Conservation (phyloP, 352 stramenopile genomes). For the Phytophthora cryptogea region DNA sequence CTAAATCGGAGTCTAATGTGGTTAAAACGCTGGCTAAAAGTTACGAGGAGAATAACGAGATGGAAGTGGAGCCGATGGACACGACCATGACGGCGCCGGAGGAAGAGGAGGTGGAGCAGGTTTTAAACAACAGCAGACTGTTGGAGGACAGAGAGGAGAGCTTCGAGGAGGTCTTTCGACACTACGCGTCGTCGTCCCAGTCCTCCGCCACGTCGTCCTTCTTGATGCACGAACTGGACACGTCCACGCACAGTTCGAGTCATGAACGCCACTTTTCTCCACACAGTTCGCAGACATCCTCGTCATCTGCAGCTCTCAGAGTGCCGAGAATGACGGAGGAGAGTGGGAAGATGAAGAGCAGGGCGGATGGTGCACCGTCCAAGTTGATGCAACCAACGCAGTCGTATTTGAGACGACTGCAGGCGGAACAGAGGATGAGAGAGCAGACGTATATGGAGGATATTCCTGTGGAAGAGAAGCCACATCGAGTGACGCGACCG, state of each 20-base stretch:
- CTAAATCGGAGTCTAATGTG: background rate
- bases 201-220: constrained; percentile 52
- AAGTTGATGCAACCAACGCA: constrained; percentile 74
- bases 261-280: constrained; percentile 32
- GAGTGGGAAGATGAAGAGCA: constrained; percentile 11
- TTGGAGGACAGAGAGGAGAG: constrained; percentile 49
- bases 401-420: constrained; percentile 58
- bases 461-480: constrained; percentile 48
- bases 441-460: constrained; percentile 49
- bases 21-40: background rate
- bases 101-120: constrained; percentile 25
- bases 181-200: constrained; percentile 61
- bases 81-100: constrained; percentile 38
- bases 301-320: constrained; percentile 19
- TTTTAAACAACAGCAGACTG: constrained; percentile 39
- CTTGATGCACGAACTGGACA: constrained; percentile 45
- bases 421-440: constrained; percentile 65
- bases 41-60: constrained; percentile 28
- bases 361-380: constrained; percentile 34
- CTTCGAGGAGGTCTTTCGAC: constrained; percentile 60
- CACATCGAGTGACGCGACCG: constrained; percentile 53
- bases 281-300: constrained; percentile 33
- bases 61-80: constrained; percentile 55
- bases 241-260: constrained; percentile 37
- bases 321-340: background rate